Base-by-base conservation (phyloP, 2,329 filamentous ascomycete genomes). In the Hypomyces rosellus region DNA sequence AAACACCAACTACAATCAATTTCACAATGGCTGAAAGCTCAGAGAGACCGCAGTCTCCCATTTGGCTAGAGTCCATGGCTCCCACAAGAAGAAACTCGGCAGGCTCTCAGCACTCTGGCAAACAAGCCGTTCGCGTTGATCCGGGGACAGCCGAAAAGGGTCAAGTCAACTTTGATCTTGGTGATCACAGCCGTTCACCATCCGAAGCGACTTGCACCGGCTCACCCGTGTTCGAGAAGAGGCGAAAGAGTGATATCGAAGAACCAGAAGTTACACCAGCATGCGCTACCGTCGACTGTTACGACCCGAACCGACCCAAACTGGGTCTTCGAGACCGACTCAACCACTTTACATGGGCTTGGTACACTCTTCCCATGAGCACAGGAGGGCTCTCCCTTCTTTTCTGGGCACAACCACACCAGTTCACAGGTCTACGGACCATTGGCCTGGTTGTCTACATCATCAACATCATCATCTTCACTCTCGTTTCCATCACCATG, bases 301-400 rank as follows among this genome's bases (percentile, higher is more conserved):
- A 52, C 57, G 61, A 53, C 11, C 53, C 59, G 3, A 52, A 56
- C 3, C 55, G 57, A 12, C 54, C 53, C 4, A 70, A 65, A 46
- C 57, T 77, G 2, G 59, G 65, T 3, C 50, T 78, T 16, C 69
- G 69, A 48, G 60, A 74, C 49, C 68, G 78, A 4, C 64, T 81
- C 22, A 67, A 74, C 42, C 80, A 84, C 66, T 83, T 85, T 61
- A 85, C 81, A 1, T 84, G 82, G 84, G 82, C 81, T 15, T 89
- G 85, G 85, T 91, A 84, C 66, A 86, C 85, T 1, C 71, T 82
- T 33, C 84, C 84, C 2, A 89, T 89, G 86, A 86, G 82, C 44
- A 88, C 85, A 0, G 86, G 86, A 34, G 85, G 85, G 0, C 66
- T 90, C 1, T 79, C 85, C 0, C 66, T 85, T 3, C 74, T 89